Conservation (phyloP, 352 stramenopile species). For the Thalassiosira mediterranea region DNA sequence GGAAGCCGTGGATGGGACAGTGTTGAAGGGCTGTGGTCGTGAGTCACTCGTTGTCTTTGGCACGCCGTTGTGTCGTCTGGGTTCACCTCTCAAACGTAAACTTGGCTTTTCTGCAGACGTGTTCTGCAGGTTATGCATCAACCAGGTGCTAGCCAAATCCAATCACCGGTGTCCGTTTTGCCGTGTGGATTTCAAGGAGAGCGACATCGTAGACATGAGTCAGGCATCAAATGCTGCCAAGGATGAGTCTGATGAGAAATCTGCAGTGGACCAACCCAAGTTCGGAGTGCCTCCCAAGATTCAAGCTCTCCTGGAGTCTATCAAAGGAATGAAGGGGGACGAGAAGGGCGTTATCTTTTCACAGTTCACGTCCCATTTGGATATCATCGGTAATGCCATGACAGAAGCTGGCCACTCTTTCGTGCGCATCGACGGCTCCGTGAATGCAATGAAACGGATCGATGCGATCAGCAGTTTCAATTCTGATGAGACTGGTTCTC, state of each 20-base stretch:
- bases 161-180: slow-evolving; percentile 64
- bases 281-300: slow-evolving; percentile 52
- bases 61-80: no score
- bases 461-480: slow-evolving; percentile 43
- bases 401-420: slow-evolving; percentile 43
- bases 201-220: slow-evolving; percentile 61
- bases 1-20: slow-evolving; percentile 38
- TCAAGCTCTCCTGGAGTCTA: slow-evolving; percentile 44
- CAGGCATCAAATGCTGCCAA: slow-evolving; percentile 33
- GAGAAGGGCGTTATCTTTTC: slow-evolving; percentile 64
- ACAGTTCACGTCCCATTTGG: slow-evolving; percentile 21
- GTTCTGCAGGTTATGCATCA: slow-evolving; percentile 69
- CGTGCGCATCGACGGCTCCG: slow-evolving; percentile 49
- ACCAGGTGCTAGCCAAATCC: slow-evolving; percentile 27
- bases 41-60: no score
- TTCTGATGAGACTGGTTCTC: slow-evolving; percentile 33
- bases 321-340: slow-evolving; percentile 38
- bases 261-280: slow-evolving; percentile 8
- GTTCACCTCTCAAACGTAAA: no score
- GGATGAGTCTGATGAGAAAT: not conserved
- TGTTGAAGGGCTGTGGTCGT: slow-evolving; percentile 60
- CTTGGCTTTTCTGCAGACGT: no score
- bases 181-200: slow-evolving; percentile 39
- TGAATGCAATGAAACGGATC: slow-evolving; percentile 41
- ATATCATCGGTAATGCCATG: slow-evolving; percentile 42